Conservation (phyloP, 106 monocot species). For the Iris macrosiphon region DNA sequence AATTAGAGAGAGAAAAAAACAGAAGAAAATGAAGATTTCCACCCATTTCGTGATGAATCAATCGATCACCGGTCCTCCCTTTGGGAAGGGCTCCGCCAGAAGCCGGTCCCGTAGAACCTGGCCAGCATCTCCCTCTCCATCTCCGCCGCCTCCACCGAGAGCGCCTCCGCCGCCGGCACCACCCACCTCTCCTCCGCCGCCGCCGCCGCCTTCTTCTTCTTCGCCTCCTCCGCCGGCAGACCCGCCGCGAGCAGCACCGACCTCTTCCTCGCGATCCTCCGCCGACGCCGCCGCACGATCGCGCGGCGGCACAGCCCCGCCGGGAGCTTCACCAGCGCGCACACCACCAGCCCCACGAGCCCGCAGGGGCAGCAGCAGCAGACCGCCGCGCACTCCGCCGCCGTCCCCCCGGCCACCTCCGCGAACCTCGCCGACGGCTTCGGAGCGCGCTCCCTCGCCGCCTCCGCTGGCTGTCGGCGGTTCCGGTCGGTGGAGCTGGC, state of each 20-base stretch:
- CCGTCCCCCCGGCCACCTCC: slow-evolving; percentile 44
- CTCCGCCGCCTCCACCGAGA: slow-evolving; percentile 23
- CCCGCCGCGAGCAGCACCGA: background rate
- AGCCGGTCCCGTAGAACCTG: slow-evolving; percentile 49
- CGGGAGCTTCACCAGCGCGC: slow-evolving; percentile 39
- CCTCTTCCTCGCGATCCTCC: background rate
- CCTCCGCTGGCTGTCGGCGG: slow-evolving; percentile 11
- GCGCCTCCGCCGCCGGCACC: slow-evolving; percentile 25
- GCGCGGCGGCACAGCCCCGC: slow-evolving; percentile 38
- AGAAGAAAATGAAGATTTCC: no score
- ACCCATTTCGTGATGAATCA: no score
- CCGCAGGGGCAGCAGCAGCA: slow-evolving; percentile 59
- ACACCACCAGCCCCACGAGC: slow-evolving; percentile 29
- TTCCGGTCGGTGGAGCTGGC: background rate
- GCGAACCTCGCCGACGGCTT: slow-evolving; percentile 4
- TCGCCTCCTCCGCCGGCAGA: background rate
- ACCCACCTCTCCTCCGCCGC: slow-evolving; percentile 29
- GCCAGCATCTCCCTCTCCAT: slow-evolving; percentile 66
- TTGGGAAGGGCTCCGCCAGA: slow-evolving; percentile 73
- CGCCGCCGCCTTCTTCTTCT: background rate
- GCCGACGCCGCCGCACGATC: background rate
- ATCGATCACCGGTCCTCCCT: no score
- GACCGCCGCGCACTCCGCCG: slow-evolving; percentile 60
- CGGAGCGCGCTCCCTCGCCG: background rate
- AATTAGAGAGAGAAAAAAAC: no score